These are phyloP conservation scores for Passiflora organensis DNA, from an alignment of 345 rosid species.

Conservation along the genomic window DNA sequence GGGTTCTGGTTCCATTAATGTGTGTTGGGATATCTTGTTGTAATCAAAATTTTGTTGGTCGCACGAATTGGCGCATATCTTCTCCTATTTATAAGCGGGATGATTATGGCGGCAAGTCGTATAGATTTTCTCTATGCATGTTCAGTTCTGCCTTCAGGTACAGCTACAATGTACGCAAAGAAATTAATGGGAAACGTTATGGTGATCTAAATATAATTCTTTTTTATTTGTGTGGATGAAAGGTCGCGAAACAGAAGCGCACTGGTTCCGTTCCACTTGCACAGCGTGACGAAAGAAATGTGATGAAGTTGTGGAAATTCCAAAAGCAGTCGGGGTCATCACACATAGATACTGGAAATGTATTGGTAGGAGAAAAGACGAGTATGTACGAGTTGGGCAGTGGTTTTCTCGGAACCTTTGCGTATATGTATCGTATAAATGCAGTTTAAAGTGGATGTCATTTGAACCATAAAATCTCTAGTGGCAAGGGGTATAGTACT, in stretches of 20 bases:
- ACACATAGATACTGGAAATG: slow-evolving; percentile 5
- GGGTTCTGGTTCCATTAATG: slow-evolving; percentile 3
- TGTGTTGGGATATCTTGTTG: not conserved
- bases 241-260: not conserved
- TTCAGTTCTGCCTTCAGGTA: slow-evolving; percentile 1
- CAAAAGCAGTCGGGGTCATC: not conserved
- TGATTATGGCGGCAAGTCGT: too few species aligned
- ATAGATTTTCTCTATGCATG: not conserved
- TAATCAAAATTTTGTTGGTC: not conserved
- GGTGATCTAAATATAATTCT: not conserved
- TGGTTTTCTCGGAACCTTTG: not conserved
- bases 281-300: not conserved
- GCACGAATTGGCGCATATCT: not conserved
- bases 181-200: too few species aligned
- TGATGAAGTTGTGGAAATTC: not conserved
- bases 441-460: too few species aligned
- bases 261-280: slow-evolving; percentile 4
- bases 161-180: slow-evolving; percentile 7
- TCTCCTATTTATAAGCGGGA: slow-evolving; percentile 14
- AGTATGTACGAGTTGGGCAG: not conserved
- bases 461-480: too few species aligned
- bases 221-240: not conserved
- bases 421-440: too few species aligned
- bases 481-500: too few species aligned
- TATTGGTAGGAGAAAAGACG: not conserved